A percentile compares a stretch with the other conserved stretches of the same genome.
Evolutionary conservation across 345 rosid species (phyloP).

Genomic region (Pistacia atlantica): DNA sequence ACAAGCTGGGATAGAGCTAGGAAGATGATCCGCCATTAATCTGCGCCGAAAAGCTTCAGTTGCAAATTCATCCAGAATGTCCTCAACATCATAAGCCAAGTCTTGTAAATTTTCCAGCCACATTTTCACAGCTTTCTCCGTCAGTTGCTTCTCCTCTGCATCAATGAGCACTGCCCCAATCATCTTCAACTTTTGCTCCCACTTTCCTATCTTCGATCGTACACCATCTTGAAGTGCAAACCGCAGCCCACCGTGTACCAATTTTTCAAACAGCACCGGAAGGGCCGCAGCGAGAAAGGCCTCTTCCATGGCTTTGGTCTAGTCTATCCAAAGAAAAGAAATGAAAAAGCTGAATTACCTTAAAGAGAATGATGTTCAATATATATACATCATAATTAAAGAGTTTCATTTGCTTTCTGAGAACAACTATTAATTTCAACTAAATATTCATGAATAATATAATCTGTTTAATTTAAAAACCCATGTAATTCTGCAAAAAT

Average conservation of each 20-base stretch:
- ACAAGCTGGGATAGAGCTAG: background rate
- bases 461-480: no score
- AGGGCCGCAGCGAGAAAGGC: background rate
- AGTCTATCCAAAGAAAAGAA: no score
- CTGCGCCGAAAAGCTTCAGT: background rate
- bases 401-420: no score
- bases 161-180: background rate
- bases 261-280: background rate
- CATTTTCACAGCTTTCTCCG: background rate
- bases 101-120: constrained; percentile 11
- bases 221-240: background rate
- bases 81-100: constrained; percentile 14
- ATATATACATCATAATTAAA: no score
- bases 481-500: no score
- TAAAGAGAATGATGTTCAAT: no score
- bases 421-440: no score
- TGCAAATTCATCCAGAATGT: constrained; percentile 6
- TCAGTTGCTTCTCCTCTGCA: constrained; percentile 13
- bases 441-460: no score
- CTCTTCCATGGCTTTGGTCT: constrained; percentile 2
- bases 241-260: background rate
- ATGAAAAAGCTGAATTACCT: no score
- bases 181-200: background rate
- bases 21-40: background rate
- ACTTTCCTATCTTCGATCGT: background rate